These are phyloP conservation scores for Volvariella volvacea DNA, from an alignment of 1,284 basidiomycete species.

Conservation along the genomic window DNA sequence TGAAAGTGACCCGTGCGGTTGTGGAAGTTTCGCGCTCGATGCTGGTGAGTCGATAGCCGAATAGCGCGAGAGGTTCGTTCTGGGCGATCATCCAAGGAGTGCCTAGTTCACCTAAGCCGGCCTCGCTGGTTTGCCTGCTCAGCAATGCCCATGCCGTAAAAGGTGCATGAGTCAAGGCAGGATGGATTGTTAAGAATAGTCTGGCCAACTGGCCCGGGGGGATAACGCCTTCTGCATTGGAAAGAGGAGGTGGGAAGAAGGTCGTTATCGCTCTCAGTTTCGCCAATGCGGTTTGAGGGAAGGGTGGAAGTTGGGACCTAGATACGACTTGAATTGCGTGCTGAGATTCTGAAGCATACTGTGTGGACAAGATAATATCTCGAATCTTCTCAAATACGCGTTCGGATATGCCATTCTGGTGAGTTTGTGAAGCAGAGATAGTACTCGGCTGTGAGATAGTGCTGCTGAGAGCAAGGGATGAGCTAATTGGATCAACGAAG, in stretches of 20 bases:
- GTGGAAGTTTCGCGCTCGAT: constrained; percentile 34
- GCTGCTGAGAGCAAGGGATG: constrained; percentile 39
- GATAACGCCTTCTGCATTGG: constrained; percentile 14
- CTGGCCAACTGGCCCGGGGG: constrained; percentile 43
- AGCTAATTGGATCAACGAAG: constrained; percentile 54
- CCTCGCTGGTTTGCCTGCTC: constrained; percentile 44
- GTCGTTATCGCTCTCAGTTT: constrained; percentile 41
- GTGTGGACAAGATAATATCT: constrained; percentile 51
- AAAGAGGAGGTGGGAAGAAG: constrained; percentile 39
- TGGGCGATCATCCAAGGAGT: constrained; percentile 31
- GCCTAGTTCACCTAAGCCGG: constrained; percentile 45
- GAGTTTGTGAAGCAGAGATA: constrained; percentile 3
- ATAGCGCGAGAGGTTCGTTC: constrained; percentile 37
- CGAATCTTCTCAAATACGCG: constrained; percentile 37
- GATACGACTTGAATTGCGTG: constrained; percentile 44
- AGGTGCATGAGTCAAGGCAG: constrained; percentile 43
- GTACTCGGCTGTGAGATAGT: constrained; percentile 8
- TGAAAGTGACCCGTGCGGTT: constrained; percentile 38
- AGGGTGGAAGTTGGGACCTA: constrained; percentile 45
- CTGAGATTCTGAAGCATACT: constrained; percentile 52
- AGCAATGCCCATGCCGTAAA: constrained; percentile 58
- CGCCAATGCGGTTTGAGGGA: constrained; percentile 54
- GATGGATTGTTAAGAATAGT: constrained; percentile 49
- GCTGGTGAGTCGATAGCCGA: constrained; percentile 40
- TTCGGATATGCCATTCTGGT: neutral